Base-by-base conservation (phyloP, 2,329 filamentous ascomycete genomes). In the Penicillium sp. region DNA sequence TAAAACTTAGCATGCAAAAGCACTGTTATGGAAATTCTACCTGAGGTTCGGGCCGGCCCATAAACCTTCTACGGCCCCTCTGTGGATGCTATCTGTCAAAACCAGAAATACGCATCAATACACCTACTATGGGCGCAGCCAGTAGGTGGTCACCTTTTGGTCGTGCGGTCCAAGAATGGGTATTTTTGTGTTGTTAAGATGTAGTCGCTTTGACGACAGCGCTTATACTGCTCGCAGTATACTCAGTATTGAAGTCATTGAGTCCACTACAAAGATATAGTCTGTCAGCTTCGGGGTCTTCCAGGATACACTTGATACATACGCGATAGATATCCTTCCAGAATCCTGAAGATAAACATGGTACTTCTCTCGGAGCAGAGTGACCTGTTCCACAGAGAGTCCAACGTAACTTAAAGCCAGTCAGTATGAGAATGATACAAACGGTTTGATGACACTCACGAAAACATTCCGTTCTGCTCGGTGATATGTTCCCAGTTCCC, bases 241-340 rank as follows among this genome's bases (percentile, higher is more conserved):
- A 50, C 0, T 55, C 52, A 14, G 58, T 45, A 31, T 60, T 60
- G 55, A 47, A 55, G 7, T 50, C 29, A 14, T 60, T 60, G 4
- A 60, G 57, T 8, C 57, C 57, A 31, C 57, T 60, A 31, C 18
- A 31, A 7, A 47, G 42, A 27, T 5, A 32, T 7, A 38, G 6
- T 27, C 24, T 27, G 36, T 59, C 42, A 56, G 50, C 18, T 38
- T 22, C 36, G 22, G 1, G 1, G 0, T 18, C 21, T 5, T 18
- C 3, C 8, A 13, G 22, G 3, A 39, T 39, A 0, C 2, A 8
- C 1, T 10, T 29, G 5, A 40, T 16, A 52, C 57, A 4, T 51
- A 60, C 57, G 57, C 57, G 32, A 60, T 58, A 9, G 57, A 60
- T 13, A 60, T 60, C 39, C 57, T 58, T 13, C 55, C 55, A 14